Evolutionary conservation across 345 rosid genomes (phyloP).

Genomic region (Camelina hispida): DNA sequence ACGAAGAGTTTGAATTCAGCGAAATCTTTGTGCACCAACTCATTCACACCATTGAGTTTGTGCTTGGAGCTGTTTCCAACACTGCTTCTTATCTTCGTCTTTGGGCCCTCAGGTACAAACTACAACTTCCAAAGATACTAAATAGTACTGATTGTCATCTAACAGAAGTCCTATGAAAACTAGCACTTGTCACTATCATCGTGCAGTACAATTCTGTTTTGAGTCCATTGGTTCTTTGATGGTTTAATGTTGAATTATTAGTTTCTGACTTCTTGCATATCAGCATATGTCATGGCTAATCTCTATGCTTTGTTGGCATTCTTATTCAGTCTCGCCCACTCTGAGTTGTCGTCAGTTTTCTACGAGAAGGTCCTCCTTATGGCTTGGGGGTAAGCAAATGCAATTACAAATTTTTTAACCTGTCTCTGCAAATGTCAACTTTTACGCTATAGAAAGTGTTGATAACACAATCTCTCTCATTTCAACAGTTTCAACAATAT

Average conservation of each 20-base stretch:
- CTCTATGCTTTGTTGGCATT: neutral
- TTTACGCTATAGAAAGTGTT: conserved; percentile 1
- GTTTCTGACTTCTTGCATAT: neutral
- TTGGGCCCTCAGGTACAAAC: conserved; percentile 93
- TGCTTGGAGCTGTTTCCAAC: conserved; percentile 97
- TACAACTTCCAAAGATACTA: neutral
- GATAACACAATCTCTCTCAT: neutral
- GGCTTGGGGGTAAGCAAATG: conserved; percentile 75
- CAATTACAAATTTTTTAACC: neutral
- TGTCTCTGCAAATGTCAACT: neutral
- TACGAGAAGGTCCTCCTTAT: conserved; percentile 94
- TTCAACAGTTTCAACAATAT: conserved; percentile 74
- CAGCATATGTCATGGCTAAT: conserved; percentile 20
- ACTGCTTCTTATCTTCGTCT: conserved; percentile 96
- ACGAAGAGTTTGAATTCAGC: conserved; percentile 93
- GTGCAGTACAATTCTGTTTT: neutral
- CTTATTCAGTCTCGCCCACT: conserved; percentile 80
- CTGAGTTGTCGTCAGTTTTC: conserved; percentile 90
- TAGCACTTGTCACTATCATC: neutral
- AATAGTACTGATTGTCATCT: neutral
- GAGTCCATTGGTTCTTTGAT: neutral
- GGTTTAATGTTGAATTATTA: neutral
- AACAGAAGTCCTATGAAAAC: neutral
- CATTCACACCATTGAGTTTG: conserved; percentile 97
- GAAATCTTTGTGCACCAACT: conserved; percentile 96